Evolutionary conservation across 768 basidiomycete species (phyloP).

Genomic region (Dentipellis fragilis): DNA sequence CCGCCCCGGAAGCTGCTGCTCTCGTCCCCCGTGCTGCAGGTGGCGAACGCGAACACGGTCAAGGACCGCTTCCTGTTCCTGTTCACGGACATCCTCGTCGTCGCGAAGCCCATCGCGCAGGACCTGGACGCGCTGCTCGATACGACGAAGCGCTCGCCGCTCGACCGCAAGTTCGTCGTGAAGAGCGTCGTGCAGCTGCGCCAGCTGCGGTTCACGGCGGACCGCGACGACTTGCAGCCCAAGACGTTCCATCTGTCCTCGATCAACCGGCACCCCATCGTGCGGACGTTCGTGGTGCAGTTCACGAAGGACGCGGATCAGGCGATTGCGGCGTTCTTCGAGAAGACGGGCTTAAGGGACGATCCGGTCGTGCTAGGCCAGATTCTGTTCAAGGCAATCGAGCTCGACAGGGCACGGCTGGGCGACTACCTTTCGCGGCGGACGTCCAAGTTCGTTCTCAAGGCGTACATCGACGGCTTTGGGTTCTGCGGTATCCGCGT

Average conservation of each 20-base stretch:
- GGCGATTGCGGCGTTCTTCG: slow-evolving; percentile 64
- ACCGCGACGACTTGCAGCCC: slow-evolving; percentile 54
- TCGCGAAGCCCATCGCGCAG: slow-evolving; percentile 80
- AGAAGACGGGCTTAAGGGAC: slow-evolving; percentile 46
- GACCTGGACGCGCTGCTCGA: slow-evolving; percentile 58
- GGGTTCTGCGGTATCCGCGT: slow-evolving; percentile 75
- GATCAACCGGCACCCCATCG: slow-evolving; percentile 43
- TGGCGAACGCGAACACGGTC: slow-evolving; percentile 87
- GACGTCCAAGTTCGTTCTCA: slow-evolving; percentile 65
- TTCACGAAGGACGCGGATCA: slow-evolving; percentile 75
- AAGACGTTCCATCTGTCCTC: slow-evolving; percentile 22
- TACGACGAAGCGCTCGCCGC: slow-evolving; percentile 39
- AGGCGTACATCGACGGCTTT: slow-evolving; percentile 81
- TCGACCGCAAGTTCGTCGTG: slow-evolving; percentile 74
- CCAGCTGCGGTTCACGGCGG: slow-evolving; percentile 57
- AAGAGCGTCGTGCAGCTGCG: slow-evolving; percentile 82
- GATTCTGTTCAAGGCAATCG: slow-evolving; percentile 70
- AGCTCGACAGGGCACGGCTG: slow-evolving; percentile 73
- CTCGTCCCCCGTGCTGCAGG: slow-evolving; percentile 83
- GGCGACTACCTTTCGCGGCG: slow-evolving; percentile 77
- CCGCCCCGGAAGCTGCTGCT: slow-evolving; percentile 81
- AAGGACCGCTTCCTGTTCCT: slow-evolving; percentile 95
- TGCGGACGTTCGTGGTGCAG: slow-evolving; percentile 66
- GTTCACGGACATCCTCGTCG: slow-evolving; percentile 91
- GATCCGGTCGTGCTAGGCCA: slow-evolving; percentile 72